These are phyloP conservation scores for Arthromyces matolae DNA, from an alignment of 768 basidiomycete genomes.

Conservation along the genomic window DNA sequence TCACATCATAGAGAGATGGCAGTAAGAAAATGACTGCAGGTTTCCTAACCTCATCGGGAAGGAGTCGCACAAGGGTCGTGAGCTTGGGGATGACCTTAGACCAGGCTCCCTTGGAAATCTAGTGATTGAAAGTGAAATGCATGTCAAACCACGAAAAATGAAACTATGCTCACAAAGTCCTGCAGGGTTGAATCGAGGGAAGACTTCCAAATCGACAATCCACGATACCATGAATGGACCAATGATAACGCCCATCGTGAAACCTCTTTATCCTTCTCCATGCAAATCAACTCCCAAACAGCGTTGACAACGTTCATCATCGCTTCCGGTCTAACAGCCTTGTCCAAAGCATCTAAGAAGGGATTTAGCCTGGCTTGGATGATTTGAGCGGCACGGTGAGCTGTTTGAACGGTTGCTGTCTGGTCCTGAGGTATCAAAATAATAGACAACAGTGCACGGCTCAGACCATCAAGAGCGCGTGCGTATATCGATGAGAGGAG, in stretches of 20 bases:
- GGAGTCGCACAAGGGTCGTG: constrained; percentile 36
- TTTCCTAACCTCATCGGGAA: constrained; percentile 47
- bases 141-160: background rate
- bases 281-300: constrained; percentile 36
- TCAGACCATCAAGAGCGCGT: constrained; percentile 41
- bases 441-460: constrained; percentile 19
- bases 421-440: constrained; percentile 19
- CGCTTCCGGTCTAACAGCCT: constrained; percentile 27
- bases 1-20: constrained; percentile 49
- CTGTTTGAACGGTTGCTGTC: constrained; percentile 18
- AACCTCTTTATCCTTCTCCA: constrained; percentile 24
- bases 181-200: constrained; percentile 38
- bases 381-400: constrained; percentile 30
- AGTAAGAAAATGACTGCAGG: constrained; percentile 36
- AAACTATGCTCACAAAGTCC: constrained; percentile 38
- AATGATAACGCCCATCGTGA: constrained; percentile 28
- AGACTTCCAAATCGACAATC: constrained; percentile 36
- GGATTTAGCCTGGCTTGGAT: constrained; percentile 47
- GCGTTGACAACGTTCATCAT: constrained; percentile 39
- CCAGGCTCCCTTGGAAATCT: constrained; percentile 45
- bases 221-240: constrained; percentile 38
- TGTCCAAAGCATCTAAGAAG: constrained; percentile 39
- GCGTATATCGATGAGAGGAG: constrained; percentile 44
- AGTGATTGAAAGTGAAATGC: constrained; percentile 2
- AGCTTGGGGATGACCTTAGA: constrained; percentile 35